Percentiles rank a stretch among this genome's conserved stretches.
Conservation (phyloP, 2,329 filamentous ascomycete genomes). For the Calonectria pteridis region DNA sequence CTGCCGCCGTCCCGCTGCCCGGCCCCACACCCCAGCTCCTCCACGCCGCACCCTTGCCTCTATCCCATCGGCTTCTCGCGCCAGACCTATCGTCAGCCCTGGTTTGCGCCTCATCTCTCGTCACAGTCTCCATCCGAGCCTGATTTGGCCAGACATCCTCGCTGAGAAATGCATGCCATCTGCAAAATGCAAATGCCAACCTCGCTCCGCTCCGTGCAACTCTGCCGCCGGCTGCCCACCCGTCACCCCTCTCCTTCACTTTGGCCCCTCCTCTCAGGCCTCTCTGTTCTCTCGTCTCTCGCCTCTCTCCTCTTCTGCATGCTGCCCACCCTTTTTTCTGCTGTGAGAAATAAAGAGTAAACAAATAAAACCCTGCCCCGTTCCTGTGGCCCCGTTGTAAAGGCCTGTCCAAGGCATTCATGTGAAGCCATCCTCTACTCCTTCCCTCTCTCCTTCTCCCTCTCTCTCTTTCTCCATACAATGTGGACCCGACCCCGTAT, state of each 20-base stretch:
- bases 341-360: neutral
- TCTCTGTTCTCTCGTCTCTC: neutral
- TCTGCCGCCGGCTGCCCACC: neutral
- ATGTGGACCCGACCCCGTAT: neutral
- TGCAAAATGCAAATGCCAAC: neutral
- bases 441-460: neutral
- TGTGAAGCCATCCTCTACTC: neutral
- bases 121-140: neutral
- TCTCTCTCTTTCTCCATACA: neutral
- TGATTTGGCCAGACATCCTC: slow-evolving; percentile 5
- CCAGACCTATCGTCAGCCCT: slow-evolving; percentile 4
- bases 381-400: neutral
- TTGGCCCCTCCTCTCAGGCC: neutral
- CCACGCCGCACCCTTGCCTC: slow-evolving; percentile 5
- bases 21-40: neutral
- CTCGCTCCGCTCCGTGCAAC: slow-evolving; percentile 4
- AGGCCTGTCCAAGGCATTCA: neutral
- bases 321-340: neutral
- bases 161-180: neutral
- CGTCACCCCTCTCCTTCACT: neutral
- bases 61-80: neutral
- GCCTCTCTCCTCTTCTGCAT: neutral
- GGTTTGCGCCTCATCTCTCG: slow-evolving; percentile 11
- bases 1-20: neutral
- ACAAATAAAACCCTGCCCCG: neutral